Percentiles rank a stretch among this genome's conserved stretches.
phyloP scores from a whole-genome alignment of 495 filamentous ascomycete genomes.

The Cercophora newfieldiana region DNA sequence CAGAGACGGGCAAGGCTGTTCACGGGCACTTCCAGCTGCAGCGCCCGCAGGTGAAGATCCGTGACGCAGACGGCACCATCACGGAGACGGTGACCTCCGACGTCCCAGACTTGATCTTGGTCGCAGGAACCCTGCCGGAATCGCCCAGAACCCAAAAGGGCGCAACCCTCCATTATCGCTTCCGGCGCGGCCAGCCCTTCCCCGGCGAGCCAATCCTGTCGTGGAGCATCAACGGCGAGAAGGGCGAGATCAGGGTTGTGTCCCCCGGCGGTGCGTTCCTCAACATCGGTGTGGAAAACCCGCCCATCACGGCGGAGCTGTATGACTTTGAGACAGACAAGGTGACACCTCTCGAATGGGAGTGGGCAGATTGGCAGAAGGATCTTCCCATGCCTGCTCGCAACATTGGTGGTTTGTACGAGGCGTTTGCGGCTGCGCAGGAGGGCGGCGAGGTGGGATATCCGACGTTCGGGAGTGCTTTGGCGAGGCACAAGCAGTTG shows the following conservation, averaged over 20 bases:
- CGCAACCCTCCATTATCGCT: conserved; percentile 44
- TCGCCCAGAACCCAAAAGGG: conserved; percentile 30
- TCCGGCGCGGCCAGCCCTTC: conserved; percentile 53
- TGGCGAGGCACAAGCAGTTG: conserved; percentile 44
- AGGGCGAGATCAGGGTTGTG: conserved; percentile 55
- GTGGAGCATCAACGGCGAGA: conserved; percentile 58
- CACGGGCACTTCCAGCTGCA: conserved; percentile 48
- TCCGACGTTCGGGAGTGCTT: conserved; percentile 44
- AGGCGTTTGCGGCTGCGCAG: conserved; percentile 42
- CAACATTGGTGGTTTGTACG: conserved; percentile 52
- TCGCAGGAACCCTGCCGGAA: conserved; percentile 46
- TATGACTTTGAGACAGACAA: conserved; percentile 43
- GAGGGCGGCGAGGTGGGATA: conserved; percentile 18
- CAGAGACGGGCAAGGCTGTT: conserved; percentile 18
- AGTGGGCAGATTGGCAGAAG: conserved; percentile 43
- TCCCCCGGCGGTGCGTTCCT: conserved; percentile 33
- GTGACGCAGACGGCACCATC: conserved; percentile 26
- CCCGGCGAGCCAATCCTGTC: conserved; percentile 47
- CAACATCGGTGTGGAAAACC: conserved; percentile 35
- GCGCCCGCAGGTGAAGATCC: conserved; percentile 41
- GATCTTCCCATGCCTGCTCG: conserved; percentile 38
- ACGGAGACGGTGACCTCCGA: conserved; percentile 35
- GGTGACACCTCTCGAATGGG: conserved; percentile 45
- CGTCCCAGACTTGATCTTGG: conserved; percentile 49
- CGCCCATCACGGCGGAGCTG: conserved; percentile 43